phyloP scores from a whole-genome alignment of 2,329 filamentous ascomycete species.

The Fusarium solani-melongenae region DNA sequence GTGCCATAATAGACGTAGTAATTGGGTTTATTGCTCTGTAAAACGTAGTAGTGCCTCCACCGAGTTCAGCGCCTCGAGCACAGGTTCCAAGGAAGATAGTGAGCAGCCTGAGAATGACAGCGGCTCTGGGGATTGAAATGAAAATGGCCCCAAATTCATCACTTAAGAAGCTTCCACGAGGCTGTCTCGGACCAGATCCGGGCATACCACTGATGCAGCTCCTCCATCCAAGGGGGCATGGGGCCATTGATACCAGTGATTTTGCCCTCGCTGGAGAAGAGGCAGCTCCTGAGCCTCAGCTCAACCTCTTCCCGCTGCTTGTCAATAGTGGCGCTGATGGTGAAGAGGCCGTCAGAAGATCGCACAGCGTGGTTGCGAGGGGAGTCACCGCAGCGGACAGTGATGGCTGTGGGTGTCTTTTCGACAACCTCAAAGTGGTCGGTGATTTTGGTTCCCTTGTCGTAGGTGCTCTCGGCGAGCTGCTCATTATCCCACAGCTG shows the following conservation, averaged over 20 bases:
- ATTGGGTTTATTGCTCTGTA: background rate
- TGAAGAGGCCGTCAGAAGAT: constrained; percentile 73
- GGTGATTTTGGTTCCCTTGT: constrained; percentile 71
- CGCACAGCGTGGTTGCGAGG: constrained; percentile 67
- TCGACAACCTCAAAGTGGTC: constrained; percentile 80
- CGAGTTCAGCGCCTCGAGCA: background rate
- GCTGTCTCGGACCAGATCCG: constrained; percentile 53
- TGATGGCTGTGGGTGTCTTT: constrained; percentile 69
- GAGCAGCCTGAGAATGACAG: background rate
- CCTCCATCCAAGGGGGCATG: constrained; percentile 44
- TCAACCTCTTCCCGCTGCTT: constrained; percentile 68
- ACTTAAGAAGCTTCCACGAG: constrained; percentile 51
- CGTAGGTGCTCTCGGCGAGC: constrained; percentile 67
- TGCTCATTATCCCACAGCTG: constrained; percentile 71
- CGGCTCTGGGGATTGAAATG: background rate
- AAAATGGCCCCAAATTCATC: background rate
- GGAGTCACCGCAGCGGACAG: constrained; percentile 74
- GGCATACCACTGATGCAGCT: constrained; percentile 55
- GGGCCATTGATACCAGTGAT: constrained; percentile 48
- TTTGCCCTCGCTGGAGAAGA: constrained; percentile 62
- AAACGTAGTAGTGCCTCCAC: background rate
- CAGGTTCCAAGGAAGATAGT: background rate
- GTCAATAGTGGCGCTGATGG: constrained; percentile 71
- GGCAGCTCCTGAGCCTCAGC: constrained; percentile 71
- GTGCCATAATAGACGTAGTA: background rate